Base-by-base conservation (phyloP, 805 yeast species). In the Pichia kluyveri region DNA sequence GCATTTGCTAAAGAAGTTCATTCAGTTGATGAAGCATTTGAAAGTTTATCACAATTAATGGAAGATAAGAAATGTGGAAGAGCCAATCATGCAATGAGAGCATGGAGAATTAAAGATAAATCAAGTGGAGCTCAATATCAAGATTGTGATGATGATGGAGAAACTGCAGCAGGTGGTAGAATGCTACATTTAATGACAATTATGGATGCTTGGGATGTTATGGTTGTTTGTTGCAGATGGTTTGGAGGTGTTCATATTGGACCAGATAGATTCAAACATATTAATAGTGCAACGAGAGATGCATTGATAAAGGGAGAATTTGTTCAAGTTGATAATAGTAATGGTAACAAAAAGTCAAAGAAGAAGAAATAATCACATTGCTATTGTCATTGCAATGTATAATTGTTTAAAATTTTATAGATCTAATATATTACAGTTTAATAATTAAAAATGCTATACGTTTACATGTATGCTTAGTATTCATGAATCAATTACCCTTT, bases 81-180 rank as follows among this genome's bases (percentile, higher is more conserved):
- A 52, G 82, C 96, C 0, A 62, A 75, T 1, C 98, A 91, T 64
- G 82, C 83, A 51, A 93, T 93, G 82, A 76, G 80, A 15, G 93
- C 96, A 0, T 90, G 91, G 83, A 69, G 98, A 53, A 83, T 93
- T 4, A 71, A 72, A 48, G 62, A 73, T n/a, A 63, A 60, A 0
- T 67, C 60, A 1, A 69, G 71, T 18, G 86, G 82, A 0, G 75
- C 79, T 0, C 71, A 75, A 37, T 75, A 72, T 43, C 93, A 86
- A 57, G 97, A 93, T 57, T 89, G 86, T 56, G 97, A 93, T 60
- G 98, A 93, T 62, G 99, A 91, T 60, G 99, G 99, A 3, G 99
- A 93, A 60, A 75, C 95, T 0, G 98, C 98, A 0, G 96, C 98
- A 1, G 99, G 99, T 10, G 80, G 90, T 6, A 69, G 96, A 49